These are phyloP conservation scores for Leucosporidium creatinivorum DNA, from an alignment of 768 basidiomycete species.

Conservation along the genomic window DNA sequence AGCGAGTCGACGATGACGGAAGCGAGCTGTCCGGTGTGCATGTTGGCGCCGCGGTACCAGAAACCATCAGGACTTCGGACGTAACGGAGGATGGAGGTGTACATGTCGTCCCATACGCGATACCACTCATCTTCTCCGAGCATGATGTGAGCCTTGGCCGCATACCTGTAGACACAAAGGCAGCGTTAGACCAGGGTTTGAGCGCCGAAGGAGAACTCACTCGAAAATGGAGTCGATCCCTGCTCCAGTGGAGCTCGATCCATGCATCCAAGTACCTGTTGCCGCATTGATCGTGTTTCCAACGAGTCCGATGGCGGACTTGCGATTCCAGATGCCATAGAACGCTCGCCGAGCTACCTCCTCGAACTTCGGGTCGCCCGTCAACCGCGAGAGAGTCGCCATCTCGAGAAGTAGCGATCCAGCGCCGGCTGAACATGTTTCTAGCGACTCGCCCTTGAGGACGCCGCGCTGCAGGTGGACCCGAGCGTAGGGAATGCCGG, in stretches of 20 bases:
- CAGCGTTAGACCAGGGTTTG: no score
- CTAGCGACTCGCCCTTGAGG: slow-evolving; percentile 66
- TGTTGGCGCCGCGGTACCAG: slow-evolving; percentile 83
- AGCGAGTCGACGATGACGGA: slow-evolving; percentile 84
- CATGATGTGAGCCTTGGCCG: slow-evolving; percentile 77
- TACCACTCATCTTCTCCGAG: slow-evolving; percentile 69
- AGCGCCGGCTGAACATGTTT: slow-evolving; percentile 88
- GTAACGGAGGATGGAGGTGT: slow-evolving; percentile 77
- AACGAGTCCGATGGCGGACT: slow-evolving; percentile 72
- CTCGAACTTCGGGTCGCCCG: slow-evolving; percentile 82
- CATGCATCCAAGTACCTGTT: slow-evolving; percentile 30
- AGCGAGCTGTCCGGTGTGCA: slow-evolving; percentile 64
- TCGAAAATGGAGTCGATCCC: slow-evolving; percentile 96
- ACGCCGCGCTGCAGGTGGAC: slow-evolving; percentile 45
- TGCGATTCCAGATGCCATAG: slow-evolving; percentile 87
- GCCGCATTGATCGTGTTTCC: slow-evolving; percentile 77
- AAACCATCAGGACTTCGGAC: slow-evolving; percentile 74
- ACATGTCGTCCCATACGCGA: slow-evolving; percentile 76
- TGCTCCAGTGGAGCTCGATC: slow-evolving; percentile 71
- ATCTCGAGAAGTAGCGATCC: slow-evolving; percentile 91
- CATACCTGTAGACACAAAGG: slow-evolving; percentile 54
- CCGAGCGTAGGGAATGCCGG: slow-evolving; percentile 85
- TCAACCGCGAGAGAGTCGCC: slow-evolving; percentile 81
- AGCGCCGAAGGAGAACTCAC: no score
- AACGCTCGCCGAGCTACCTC: slow-evolving; percentile 81